Conservation (phyloP, 306 rosid species). For the Sesbania bispinosa region DNA sequence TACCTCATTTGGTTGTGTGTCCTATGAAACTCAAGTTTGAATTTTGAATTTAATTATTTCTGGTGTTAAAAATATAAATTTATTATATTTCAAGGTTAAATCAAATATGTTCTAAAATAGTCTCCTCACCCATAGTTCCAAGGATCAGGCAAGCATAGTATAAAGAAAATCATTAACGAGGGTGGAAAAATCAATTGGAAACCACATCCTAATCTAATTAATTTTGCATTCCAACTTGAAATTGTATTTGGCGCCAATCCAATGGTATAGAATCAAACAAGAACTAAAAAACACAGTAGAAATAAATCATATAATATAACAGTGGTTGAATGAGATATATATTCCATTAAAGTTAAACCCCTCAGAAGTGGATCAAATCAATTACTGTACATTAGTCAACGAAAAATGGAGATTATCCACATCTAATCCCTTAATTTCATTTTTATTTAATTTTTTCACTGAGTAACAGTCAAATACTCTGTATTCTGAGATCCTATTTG, state of each 20-base stretch:
- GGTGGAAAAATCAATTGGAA: neutral
- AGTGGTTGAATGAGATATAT: neutral
- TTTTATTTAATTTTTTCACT: neutral
- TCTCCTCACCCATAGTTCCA: neutral
- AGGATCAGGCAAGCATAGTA: neutral
- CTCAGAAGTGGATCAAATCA: neutral
- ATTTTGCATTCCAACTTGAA: neutral
- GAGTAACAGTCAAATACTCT: constrained; percentile 7
- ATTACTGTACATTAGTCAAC: neutral
- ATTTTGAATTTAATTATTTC: too few relatives aligned
- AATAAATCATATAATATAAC: too few relatives aligned
- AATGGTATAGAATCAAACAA: neutral
- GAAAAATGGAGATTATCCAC: neutral
- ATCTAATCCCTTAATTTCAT: neutral
- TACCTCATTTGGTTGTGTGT: neutral
- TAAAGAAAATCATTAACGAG: neutral
- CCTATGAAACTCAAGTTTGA: too few relatives aligned
- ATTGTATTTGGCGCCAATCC: neutral
- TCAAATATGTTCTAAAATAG: too few relatives aligned
- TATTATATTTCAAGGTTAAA: too few relatives aligned
- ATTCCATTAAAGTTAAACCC: neutral
- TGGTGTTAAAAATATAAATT: too few relatives aligned
- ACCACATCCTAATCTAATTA: neutral
- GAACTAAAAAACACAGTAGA: neutral
- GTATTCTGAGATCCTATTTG: neutral